Evolutionary conservation across 2,329 filamentous ascomycete species (phyloP).

Genomic region (Macrophomina phaseolina): DNA sequence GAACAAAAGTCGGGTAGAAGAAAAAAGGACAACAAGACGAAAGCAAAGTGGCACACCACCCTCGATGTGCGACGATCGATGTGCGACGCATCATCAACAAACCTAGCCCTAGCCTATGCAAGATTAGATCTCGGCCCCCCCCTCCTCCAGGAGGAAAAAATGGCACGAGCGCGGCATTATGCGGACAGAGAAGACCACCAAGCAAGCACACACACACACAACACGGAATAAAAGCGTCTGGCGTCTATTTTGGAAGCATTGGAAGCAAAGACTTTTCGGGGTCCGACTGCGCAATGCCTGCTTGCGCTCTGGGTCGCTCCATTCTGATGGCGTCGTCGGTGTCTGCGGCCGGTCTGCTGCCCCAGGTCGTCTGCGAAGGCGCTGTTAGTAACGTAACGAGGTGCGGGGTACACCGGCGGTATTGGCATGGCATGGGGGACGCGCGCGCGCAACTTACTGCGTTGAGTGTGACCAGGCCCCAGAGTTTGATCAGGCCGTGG

Average conservation of each 20-base stretch:
- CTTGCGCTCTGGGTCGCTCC: slow-evolving; percentile 28
- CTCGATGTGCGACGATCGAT: slow-evolving; percentile 14
- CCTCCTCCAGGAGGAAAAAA: not conserved
- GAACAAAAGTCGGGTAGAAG: not conserved
- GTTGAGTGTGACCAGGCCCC: slow-evolving; percentile 75
- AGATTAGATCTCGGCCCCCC: slow-evolving; percentile 24
- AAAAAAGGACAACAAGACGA: not conserved
- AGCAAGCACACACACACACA: slow-evolving; percentile 4
- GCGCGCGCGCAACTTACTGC: slow-evolving; percentile 38
- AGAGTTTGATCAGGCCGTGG: slow-evolving; percentile 90
- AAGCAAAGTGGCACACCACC: slow-evolving; percentile 12
- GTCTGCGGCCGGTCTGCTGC: slow-evolving; percentile 90
- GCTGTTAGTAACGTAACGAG: slow-evolving; percentile 17
- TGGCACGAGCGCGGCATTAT: slow-evolving; percentile 27
- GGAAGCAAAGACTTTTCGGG: slow-evolving; percentile 22
- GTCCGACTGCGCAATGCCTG: slow-evolving; percentile 14
- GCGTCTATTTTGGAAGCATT: slow-evolving; percentile 26
- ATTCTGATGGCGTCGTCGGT: slow-evolving; percentile 62
- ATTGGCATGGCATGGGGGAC: not conserved
- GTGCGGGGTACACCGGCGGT: slow-evolving; percentile 26
- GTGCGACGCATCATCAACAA: slow-evolving; percentile 22
- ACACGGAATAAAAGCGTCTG: slow-evolving; percentile 11
- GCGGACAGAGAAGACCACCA: slow-evolving; percentile 23
- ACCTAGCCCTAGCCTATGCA: slow-evolving; percentile 16
- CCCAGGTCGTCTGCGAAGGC: slow-evolving; percentile 81